These are phyloP conservation scores for Desmodesmus armatus DNA, from an alignment of 139 green algal species.

Conservation along the genomic window DNA sequence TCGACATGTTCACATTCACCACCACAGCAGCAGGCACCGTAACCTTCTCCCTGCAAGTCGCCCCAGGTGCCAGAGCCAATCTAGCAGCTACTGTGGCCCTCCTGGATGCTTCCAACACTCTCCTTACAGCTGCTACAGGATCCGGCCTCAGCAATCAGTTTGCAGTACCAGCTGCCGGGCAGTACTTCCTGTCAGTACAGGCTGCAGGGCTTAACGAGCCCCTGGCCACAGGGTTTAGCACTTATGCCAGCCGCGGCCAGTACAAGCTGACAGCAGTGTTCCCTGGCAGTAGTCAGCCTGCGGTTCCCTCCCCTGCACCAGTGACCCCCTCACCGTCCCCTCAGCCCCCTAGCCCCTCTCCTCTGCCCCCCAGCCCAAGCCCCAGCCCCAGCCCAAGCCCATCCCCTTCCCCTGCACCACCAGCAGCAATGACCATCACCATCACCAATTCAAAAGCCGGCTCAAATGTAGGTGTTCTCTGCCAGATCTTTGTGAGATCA, in stretches of 20 bases:
- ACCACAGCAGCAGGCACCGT: too few relatives aligned
- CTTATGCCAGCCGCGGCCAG: conserved; percentile 6
- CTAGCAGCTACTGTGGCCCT: too few relatives aligned
- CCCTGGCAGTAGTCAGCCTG: neutral
- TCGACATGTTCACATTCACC: too few relatives aligned
- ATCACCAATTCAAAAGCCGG: too few relatives aligned
- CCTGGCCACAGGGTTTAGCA: neutral
- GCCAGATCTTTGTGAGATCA: too few relatives aligned
- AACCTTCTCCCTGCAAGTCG: too few relatives aligned
- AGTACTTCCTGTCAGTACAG: conserved; percentile 13
- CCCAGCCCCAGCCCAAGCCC: neutral
- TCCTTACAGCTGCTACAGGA: too few relatives aligned
- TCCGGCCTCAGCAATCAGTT: too few relatives aligned
- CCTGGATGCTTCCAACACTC: too few relatives aligned
- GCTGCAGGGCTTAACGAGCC: neutral
- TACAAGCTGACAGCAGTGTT: neutral
- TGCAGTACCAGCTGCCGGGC: neutral
- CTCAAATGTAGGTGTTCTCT: too few relatives aligned
- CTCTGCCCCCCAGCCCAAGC: neutral
- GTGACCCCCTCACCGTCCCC: neutral
- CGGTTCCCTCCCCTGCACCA: neutral
- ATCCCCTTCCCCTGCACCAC: neutral
- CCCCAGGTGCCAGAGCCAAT: too few relatives aligned
- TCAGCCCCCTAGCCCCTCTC: neutral
- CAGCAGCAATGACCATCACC: too few relatives aligned